Conservation (phyloP, 805 yeast species). For the Cyberlindnera galapagoensis region DNA sequence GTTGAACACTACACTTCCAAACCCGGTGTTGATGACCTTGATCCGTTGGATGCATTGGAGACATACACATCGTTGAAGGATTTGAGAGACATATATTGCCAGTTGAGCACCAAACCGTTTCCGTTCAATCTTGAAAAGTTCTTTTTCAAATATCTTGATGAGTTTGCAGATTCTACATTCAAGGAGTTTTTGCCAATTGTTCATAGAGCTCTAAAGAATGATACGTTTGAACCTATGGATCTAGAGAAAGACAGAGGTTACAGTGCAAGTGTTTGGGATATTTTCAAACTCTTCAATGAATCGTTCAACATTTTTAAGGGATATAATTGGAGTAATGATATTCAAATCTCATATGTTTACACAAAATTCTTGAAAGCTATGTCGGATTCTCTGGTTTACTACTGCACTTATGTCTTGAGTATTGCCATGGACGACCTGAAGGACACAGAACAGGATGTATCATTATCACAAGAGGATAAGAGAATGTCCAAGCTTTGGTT, state of each 20-base stretch:
- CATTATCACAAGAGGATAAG: conserved; percentile 19
- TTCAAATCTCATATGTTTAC: conserved; percentile 55
- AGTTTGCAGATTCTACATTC: conserved; percentile 38
- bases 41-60: conserved; percentile 43
- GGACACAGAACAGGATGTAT: conserved; percentile 17
- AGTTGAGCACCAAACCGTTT: conserved; percentile 37
- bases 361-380: conserved; percentile 57
- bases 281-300: conserved; percentile 56
- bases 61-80: conserved; percentile 48
- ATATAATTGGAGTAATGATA: conserved; percentile 60
- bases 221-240: conserved; percentile 49
- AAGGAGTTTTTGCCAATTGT: conserved; percentile 42
- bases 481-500: conserved; percentile 33
- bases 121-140: conserved; percentile 50
- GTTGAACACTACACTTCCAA: conserved; percentile 34
- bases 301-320: conserved; percentile 49
- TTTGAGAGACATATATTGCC: conserved; percentile 44
- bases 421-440: conserved; percentile 37
- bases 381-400: conserved; percentile 50
- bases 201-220: conserved; percentile 49
- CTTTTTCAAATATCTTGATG: conserved; percentile 41
- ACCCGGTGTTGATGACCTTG: conserved; percentile 33
- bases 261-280: conserved; percentile 62
- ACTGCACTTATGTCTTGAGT: conserved; percentile 33
- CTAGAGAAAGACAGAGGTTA: conserved; percentile 32